Evolutionary conservation across 2,329 filamentous ascomycete species (phyloP).

Genomic region (Aspergillus costaricaensis): DNA sequence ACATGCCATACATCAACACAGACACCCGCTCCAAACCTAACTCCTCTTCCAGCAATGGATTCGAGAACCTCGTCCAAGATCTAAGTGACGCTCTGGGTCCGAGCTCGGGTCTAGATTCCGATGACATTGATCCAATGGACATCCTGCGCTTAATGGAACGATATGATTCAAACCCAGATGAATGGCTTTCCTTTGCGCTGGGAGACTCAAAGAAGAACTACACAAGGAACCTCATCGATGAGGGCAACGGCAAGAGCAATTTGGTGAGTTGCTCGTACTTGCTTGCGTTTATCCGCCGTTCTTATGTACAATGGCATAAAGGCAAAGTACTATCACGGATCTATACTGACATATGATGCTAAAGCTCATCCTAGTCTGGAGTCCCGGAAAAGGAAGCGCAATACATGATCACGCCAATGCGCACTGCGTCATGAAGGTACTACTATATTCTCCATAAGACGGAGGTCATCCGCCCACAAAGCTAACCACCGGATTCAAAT

Average conservation of each 20-base stretch:
- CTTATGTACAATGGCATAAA: background rate
- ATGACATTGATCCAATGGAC: constrained; percentile 74
- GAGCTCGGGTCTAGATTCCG: constrained; percentile 77
- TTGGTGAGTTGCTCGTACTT: constrained; percentile 52
- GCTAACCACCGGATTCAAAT: background rate
- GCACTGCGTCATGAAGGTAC: constrained; percentile 83
- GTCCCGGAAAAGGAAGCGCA: constrained; percentile 75
- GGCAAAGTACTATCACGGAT: background rate
- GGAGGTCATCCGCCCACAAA: background rate
- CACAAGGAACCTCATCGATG: constrained; percentile 85
- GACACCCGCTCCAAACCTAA: constrained; percentile 14
- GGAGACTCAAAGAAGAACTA: constrained; percentile 71
- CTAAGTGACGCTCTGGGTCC: constrained; percentile 75
- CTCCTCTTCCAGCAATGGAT: constrained; percentile 40
- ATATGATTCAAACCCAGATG: constrained; percentile 67
- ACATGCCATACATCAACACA: constrained; percentile 39
- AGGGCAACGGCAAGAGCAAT: constrained; percentile 81
- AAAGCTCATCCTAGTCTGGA: constrained; percentile 86
- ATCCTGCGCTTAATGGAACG: constrained; percentile 72
- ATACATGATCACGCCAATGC: constrained; percentile 89
- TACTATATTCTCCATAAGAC: constrained; percentile 18
- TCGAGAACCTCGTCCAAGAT: constrained; percentile 71
- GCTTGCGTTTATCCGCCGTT: background rate
- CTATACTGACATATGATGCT: constrained; percentile 12
- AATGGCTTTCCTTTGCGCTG: constrained; percentile 77